Evolutionary conservation across 345 rosid genomes (phyloP).

Genomic region (Dipteronia sinensis): DNA sequence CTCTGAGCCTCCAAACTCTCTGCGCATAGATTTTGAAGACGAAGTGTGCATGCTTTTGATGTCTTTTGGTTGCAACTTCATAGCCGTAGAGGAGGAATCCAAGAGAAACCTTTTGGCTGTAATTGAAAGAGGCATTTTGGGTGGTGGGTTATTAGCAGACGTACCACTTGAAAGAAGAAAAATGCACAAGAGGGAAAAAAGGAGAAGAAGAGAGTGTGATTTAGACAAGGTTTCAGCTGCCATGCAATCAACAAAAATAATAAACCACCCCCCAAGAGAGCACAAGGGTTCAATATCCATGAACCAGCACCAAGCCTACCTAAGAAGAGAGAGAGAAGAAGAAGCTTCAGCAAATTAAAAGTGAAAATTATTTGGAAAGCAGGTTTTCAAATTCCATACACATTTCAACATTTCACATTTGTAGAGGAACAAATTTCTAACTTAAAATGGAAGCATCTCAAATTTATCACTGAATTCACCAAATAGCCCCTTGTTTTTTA

Average conservation of each 20-base stretch:
- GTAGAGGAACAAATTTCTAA: constrained; percentile 37
- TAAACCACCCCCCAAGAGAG: constrained; percentile 86
- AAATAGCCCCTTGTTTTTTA: constrained; percentile 25
- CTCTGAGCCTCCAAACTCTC: constrained; percentile 50
- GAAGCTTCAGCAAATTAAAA: constrained; percentile 42
- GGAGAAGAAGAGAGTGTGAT: constrained; percentile 35
- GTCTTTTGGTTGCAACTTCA: constrained; percentile 43
- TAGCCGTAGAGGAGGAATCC: constrained; percentile 34
- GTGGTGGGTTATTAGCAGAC: background rate
- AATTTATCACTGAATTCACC: constrained; percentile 35
- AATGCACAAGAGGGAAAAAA: constrained; percentile 44
- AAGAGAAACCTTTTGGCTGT: constrained; percentile 55
- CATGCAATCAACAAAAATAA: constrained; percentile 71
- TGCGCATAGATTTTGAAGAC: constrained; percentile 31
- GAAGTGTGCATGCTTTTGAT: constrained; percentile 21
- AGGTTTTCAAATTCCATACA: constrained; percentile 57
- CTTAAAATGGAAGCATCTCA: constrained; percentile 34
- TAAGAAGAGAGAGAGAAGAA: constrained; percentile 29
- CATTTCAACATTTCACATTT: constrained; percentile 26
- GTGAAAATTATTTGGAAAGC: constrained; percentile 41
- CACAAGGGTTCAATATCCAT: constrained; percentile 99
- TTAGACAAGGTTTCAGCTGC: constrained; percentile 55
- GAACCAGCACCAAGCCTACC: constrained; percentile 67
- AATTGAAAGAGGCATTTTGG: constrained; percentile 19
- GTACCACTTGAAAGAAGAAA: constrained; percentile 20